Evolutionary conservation across 75 land plant species (phyloP).

Genomic region (Pseudotsuga menziesii): DNA sequence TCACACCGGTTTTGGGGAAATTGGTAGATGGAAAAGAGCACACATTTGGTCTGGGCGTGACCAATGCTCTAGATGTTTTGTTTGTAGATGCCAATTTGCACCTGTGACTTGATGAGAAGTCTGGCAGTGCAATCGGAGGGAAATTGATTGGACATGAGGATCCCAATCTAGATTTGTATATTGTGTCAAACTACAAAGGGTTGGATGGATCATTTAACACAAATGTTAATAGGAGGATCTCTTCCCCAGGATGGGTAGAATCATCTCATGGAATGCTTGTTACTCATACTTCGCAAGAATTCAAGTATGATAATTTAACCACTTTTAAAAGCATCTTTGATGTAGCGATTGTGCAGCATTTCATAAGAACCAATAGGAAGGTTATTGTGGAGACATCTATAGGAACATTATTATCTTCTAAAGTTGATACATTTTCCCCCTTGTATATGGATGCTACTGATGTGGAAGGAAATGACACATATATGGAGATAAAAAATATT

Average conservation of each 20-base stretch:
- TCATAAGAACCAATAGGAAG: conserved; percentile 11
- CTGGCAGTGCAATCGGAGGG: conserved; percentile 9
- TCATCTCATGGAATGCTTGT: conserved; percentile 37
- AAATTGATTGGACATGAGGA: conserved; percentile 1
- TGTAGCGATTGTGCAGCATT: conserved; percentile 12
- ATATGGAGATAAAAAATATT: neutral
- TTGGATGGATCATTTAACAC: conserved; percentile 23
- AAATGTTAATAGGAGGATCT: conserved; percentile 10
- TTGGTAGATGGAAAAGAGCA: too few relatives aligned
- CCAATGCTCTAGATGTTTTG: too few relatives aligned
- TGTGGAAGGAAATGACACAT: conserved; percentile 3
- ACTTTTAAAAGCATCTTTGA: conserved; percentile 5
- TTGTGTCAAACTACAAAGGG: conserved; percentile 10
- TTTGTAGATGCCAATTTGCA: too few relatives aligned
- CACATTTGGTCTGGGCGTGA: too few relatives aligned
- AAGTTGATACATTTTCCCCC: conserved; percentile 7
- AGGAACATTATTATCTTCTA: neutral
- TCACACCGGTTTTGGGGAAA: too few relatives aligned
- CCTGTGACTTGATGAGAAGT: conserved; percentile 28
- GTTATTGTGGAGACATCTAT: conserved; percentile 10
- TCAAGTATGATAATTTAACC: conserved; percentile 14
- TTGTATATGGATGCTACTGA: neutral
- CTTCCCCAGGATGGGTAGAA: conserved; percentile 28
- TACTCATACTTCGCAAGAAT: conserved; percentile 20
- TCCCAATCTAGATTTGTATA: neutral